Conservation (phyloP, 2,329 filamentous ascomycete species). For the Fusarium paranaense region DNA sequence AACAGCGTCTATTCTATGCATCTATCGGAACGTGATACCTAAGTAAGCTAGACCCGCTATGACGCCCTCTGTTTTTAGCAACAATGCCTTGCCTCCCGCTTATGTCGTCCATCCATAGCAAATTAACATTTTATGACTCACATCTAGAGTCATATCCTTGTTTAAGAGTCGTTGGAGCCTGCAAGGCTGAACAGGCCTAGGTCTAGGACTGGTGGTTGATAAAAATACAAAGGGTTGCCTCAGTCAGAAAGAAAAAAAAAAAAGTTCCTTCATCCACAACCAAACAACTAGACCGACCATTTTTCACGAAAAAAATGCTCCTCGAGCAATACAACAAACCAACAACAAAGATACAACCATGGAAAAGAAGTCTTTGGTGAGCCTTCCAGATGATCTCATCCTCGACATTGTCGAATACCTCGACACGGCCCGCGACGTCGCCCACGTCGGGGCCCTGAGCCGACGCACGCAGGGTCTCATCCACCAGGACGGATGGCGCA, state of each 20-base stretch:
- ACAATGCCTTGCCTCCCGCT: neutral
- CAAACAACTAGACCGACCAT: neutral
- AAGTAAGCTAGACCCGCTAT: conserved; percentile 1
- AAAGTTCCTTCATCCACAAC: neutral
- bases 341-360: conserved; percentile 32
- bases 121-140: neutral
- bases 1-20: neutral
- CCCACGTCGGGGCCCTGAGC: conserved; percentile 55
- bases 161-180: neutral
- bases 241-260: neutral
- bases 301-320: conserved; percentile 20
- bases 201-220: neutral
- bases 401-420: conserved; percentile 61
- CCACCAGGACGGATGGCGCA: conserved; percentile 59
- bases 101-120: neutral
- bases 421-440: conserved; percentile 61
- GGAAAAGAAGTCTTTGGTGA: conserved; percentile 50
- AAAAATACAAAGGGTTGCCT: neutral
- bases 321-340: conserved; percentile 10
- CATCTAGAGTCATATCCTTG: neutral
- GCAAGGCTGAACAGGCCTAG: neutral
- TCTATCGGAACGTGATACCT: neutral
- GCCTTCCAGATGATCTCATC: conserved; percentile 63
- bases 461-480: conserved; percentile 54
- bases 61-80: conserved; percentile 3